Percentiles rank a stretch among this genome's conserved stretches.
Evolutionary conservation across 2,329 filamentous ascomycete genomes (phyloP).

Genomic region (Epichloe gansuensis): DNA sequence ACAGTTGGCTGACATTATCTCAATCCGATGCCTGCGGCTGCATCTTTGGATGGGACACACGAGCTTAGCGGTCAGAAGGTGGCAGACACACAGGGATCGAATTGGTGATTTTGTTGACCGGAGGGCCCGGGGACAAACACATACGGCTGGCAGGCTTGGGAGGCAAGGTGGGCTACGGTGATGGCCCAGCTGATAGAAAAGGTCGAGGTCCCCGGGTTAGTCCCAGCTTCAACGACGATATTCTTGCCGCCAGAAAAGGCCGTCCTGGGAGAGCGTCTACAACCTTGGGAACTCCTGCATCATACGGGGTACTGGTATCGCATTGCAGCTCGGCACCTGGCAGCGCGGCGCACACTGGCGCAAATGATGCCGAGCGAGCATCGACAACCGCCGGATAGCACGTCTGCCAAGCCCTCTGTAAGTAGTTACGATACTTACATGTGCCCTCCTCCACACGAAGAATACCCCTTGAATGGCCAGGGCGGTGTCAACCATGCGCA

Average conservation of each 20-base stretch:
- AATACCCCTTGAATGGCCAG: constrained; percentile 37
- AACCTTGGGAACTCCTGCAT: constrained; percentile 52
- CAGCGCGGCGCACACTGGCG: constrained; percentile 40
- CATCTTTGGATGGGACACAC: constrained; percentile 68
- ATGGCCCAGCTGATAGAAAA: constrained; percentile 51
- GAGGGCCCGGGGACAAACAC: constrained; percentile 76
- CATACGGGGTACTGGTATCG: constrained; percentile 58
- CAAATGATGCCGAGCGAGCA: constrained; percentile 46
- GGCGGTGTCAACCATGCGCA: constrained; percentile 41
- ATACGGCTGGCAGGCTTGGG: constrained; percentile 93
- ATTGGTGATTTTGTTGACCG: constrained; percentile 69
- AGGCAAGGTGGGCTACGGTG: constrained; percentile 56
- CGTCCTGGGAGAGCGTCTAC: constrained; percentile 43
- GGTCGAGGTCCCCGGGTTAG: constrained; percentile 38
- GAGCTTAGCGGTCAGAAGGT: constrained; percentile 68
- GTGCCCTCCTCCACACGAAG: constrained; percentile 50
- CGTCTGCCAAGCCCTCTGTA: constrained; percentile 32
- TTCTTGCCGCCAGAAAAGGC: constrained; percentile 48
- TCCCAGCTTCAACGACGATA: constrained; percentile 29
- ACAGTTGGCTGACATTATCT: constrained; percentile 69
- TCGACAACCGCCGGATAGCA: constrained; percentile 36
- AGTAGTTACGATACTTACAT: constrained; percentile 54
- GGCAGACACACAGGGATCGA: constrained; percentile 64
- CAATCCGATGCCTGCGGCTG: constrained; percentile 71
- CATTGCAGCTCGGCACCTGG: constrained; percentile 44